A percentile compares a stretch with the other conserved stretches of the same genome.
These are phyloP conservation scores for Paraphaeosphaeria minitans DNA, from an alignment of 2,329 filamentous ascomycete species.

Conservation along the genomic window DNA sequence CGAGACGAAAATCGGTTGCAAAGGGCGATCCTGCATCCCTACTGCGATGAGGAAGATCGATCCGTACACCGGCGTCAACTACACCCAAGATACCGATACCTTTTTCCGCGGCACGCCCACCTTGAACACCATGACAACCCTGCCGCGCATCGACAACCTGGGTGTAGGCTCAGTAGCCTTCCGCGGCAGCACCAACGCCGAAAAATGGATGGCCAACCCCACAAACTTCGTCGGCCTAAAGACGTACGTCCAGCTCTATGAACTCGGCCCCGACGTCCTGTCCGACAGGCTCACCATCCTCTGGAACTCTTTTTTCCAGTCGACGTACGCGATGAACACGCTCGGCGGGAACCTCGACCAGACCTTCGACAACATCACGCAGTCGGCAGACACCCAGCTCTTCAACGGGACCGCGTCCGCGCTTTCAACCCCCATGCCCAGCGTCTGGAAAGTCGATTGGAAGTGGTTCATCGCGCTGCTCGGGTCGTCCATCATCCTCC, in stretches of 20 bases:
- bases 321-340: conserved; percentile 31
- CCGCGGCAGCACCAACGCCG: conserved; percentile 29
- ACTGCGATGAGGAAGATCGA: conserved; percentile 29
- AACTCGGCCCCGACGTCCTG: conserved; percentile 23
- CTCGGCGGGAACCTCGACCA: conserved; percentile 25
- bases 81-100: conserved; percentile 18
- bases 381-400: conserved; percentile 5
- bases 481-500: conserved; percentile 28
- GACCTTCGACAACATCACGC: conserved; percentile 22
- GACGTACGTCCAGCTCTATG: conserved; percentile 26
- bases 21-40: conserved; percentile 21
- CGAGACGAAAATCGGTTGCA: conserved; percentile 29
- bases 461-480: conserved; percentile 33
- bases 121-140: conserved; percentile 11
- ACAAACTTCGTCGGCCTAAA: conserved; percentile 26
- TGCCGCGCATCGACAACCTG: conserved; percentile 28
- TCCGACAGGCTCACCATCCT: conserved; percentile 30
- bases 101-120: conserved; percentile 15
- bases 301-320: conserved; percentile 36
- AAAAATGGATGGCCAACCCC: conserved; percentile 32
- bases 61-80: conserved; percentile 19
- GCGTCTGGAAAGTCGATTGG: conserved; percentile 24
- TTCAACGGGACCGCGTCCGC: conserved; percentile 25
- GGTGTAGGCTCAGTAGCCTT: conserved; percentile 11
- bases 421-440: conserved; percentile 19